A percentile compares a stretch with the other conserved stretches of the same genome.
Evolutionary conservation across 2,329 filamentous ascomycete species (phyloP).

Genomic region (Orbilia ellipsospora): DNA sequence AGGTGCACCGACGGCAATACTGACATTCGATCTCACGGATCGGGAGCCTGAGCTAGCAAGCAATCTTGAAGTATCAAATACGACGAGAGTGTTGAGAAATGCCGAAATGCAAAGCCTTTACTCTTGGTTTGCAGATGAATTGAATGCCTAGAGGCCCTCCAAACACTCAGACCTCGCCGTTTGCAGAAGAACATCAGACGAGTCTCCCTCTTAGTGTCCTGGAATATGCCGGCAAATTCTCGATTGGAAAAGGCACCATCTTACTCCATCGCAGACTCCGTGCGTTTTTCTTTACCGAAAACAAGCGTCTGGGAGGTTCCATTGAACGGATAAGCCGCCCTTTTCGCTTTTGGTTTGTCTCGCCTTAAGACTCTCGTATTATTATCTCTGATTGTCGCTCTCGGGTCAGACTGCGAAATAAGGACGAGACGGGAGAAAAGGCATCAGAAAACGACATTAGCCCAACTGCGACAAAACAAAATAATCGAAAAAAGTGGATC

Average conservation of each 20-base stretch:
- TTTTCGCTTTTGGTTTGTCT: conserved; percentile 49
- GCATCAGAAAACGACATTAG: conserved; percentile 47
- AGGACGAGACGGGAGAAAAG: background rate
- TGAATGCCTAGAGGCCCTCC: conserved; percentile 18
- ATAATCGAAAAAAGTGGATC: conserved; percentile 36
- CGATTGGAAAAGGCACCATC: conserved; percentile 16
- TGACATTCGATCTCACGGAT: background rate
- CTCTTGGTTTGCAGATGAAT: conserved; percentile 6
- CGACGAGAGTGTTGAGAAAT: conserved; percentile 32
- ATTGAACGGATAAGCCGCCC: conserved; percentile 53
- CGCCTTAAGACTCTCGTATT: conserved; percentile 11
- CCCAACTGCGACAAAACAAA: conserved; percentile 44
- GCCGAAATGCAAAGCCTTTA: background rate
- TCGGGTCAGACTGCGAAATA: conserved; percentile 30
- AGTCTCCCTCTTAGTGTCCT: conserved; percentile 7
- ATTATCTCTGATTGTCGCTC: conserved; percentile 18
- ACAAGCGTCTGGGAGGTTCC: conserved; percentile 43
- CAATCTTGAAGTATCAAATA: conserved; percentile 18
- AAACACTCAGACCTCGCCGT: conserved; percentile 38
- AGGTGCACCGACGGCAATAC: background rate
- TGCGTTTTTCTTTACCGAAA: conserved; percentile 48
- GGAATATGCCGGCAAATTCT: conserved; percentile 28
- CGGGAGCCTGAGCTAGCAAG: background rate
- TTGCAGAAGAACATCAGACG: conserved; percentile 30
- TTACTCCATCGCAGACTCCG: conserved; percentile 45